phyloP scores from a whole-genome alignment of 2,329 filamentous ascomycete species.

The Ceratocystis cacaofunesta region DNA sequence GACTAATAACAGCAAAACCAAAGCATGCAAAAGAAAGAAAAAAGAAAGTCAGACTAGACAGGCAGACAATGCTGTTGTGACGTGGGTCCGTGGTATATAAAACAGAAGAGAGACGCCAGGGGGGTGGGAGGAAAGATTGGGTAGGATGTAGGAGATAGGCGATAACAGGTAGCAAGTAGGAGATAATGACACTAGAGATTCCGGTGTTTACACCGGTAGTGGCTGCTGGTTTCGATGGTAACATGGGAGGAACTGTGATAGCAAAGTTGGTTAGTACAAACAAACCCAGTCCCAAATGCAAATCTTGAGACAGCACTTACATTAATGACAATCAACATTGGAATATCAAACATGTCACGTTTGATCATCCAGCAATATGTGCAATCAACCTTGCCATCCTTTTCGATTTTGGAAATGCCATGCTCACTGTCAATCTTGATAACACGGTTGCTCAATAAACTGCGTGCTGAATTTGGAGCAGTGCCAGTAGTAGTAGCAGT shows the following conservation, averaged over 20 bases:
- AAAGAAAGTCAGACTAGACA: not conserved
- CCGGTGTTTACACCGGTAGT: slow-evolving; percentile 32
- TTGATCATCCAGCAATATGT: slow-evolving; percentile 96
- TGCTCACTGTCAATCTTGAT: slow-evolving; percentile 54
- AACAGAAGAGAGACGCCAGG: not conserved
- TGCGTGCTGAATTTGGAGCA: slow-evolving; percentile 17
- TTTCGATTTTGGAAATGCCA: slow-evolving; percentile 68
- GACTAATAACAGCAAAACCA: not conserved
- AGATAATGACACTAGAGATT: not conserved
- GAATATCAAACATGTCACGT: slow-evolving; percentile 92
- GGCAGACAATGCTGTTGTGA: not conserved
- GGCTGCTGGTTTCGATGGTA: slow-evolving; percentile 44
- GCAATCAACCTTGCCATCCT: slow-evolving; percentile 84
- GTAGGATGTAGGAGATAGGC: too few relatives aligned
- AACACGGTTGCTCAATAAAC: slow-evolving; percentile 44
- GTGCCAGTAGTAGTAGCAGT: slow-evolving; percentile 20
- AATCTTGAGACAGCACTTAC: slow-evolving; percentile 41
- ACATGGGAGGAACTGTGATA: slow-evolving; percentile 41
- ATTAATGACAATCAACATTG: slow-evolving; percentile 96
- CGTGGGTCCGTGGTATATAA: not conserved
- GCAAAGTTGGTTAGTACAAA: not conserved
- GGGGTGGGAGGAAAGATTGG: too few relatives aligned
- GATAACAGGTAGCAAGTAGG: not conserved
- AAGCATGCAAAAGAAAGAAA: not conserved
- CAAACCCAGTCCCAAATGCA: not conserved